Evolutionary conservation across 495 filamentous ascomycete species (phyloP).

Genomic region (Copromyces sp.): DNA sequence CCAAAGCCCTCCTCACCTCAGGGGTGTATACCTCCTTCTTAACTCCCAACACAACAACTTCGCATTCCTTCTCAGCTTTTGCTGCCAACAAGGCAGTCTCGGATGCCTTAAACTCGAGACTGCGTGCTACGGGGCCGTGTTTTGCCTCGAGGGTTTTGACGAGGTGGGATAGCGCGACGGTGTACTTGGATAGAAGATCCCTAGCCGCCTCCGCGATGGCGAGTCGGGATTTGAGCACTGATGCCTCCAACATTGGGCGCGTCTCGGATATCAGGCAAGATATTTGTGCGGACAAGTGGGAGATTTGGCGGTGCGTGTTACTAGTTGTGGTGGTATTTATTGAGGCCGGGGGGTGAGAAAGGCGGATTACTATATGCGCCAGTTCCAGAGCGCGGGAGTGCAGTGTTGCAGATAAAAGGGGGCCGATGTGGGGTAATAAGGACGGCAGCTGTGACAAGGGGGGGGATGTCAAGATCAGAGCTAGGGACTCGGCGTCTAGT

Average conservation of each 20-base stretch:
- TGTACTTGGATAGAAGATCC: constrained; percentile 19
- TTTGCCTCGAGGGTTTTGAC: constrained; percentile 38
- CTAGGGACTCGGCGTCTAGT: background rate
- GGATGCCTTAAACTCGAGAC: constrained; percentile 49
- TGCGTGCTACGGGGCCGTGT: constrained; percentile 55
- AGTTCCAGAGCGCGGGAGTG: background rate
- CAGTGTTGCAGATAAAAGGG: background rate
- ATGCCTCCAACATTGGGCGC: constrained; percentile 11
- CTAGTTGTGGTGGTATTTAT: background rate
- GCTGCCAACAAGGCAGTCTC: constrained; percentile 43
- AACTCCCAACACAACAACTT: constrained; percentile 20
- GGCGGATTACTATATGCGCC: background rate
- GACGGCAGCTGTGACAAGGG: background rate
- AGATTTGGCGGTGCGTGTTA: background rate
- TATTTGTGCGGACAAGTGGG: constrained; percentile 4
- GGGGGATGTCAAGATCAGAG: background rate
- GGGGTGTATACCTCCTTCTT: background rate
- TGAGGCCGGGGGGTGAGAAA: background rate
- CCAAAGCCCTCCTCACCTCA: constrained; percentile 39
- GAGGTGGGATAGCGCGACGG: constrained; percentile 22
- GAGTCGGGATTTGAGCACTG: constrained; percentile 15
- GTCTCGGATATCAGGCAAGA: background rate
- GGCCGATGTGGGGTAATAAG: background rate
- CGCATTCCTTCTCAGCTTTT: constrained; percentile 31
- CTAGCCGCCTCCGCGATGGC: constrained; percentile 17